Conservation (phyloP, 2,329 filamentous ascomycete species). For the Catunica adiposa region DNA sequence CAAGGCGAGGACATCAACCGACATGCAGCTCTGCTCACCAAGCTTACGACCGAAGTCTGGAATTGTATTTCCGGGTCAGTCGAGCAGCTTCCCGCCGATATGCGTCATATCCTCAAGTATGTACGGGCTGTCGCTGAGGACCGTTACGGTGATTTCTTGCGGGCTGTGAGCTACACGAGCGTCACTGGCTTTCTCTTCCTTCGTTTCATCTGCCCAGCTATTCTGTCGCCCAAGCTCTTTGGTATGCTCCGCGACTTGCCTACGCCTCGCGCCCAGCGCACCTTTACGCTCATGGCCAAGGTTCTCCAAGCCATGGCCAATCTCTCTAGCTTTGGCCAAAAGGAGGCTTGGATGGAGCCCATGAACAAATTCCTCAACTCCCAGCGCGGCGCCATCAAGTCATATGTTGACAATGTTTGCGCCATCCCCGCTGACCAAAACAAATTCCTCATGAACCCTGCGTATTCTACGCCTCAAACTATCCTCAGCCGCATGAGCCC, state of each 20-base stretch:
- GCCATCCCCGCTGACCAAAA: conserved; percentile 58
- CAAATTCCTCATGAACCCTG: conserved; percentile 31
- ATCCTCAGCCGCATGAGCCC: conserved; percentile 71
- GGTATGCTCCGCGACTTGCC: conserved; percentile 72
- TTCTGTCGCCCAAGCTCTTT: conserved; percentile 87
- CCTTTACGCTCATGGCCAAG: conserved; percentile 82
- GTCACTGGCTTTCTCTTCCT: conserved; percentile 91
- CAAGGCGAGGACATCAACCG: conserved; percentile 53
- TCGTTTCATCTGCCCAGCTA: conserved; percentile 90
- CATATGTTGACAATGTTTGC: conserved; percentile 76
- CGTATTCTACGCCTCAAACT: conserved; percentile 82
- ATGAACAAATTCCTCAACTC: conserved; percentile 79
- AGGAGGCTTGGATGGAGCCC: conserved; percentile 97
- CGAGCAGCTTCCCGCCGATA: conserved; percentile 57
- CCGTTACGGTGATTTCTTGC: conserved; percentile 80
- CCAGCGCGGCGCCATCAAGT: conserved; percentile 65
- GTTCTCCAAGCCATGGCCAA: conserved; percentile 82
- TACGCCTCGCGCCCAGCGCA: conserved; percentile 65
- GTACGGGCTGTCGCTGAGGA: conserved; percentile 86
- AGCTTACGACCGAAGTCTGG: conserved; percentile 71
- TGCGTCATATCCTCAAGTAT: conserved; percentile 76
- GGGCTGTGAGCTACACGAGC: conserved; percentile 80
- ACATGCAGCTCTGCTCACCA: conserved; percentile 66
- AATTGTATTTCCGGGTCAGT: conserved; percentile 63
- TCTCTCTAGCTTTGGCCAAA: conserved; percentile 77